Conservation (phyloP, 2,329 filamentous ascomycete species). For the Exophiala aquamarina region DNA sequence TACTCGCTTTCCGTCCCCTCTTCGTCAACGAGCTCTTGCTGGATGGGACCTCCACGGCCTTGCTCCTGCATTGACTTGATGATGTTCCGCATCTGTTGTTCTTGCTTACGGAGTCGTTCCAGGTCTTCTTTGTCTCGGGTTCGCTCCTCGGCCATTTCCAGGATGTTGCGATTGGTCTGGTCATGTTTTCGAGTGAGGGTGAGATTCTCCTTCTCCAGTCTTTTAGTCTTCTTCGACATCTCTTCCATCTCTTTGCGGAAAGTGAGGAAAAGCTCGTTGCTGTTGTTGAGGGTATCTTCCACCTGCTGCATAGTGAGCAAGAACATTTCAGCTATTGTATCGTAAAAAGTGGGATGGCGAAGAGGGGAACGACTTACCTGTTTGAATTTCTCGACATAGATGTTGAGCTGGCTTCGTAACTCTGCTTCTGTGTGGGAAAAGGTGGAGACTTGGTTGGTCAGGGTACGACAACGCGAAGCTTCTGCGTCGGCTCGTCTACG, state of each 20-base stretch:
- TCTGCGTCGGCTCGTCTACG: slow-evolving; percentile 86
- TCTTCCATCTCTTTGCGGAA: slow-evolving; percentile 99
- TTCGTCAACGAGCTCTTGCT: slow-evolving; percentile 54
- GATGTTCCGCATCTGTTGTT: slow-evolving; percentile 87
- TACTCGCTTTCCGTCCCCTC: slow-evolving; percentile 51
- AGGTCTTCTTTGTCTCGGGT: slow-evolving; percentile 72
- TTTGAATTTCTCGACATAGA: slow-evolving; percentile 99
- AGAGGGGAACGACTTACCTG: slow-evolving; percentile 66
- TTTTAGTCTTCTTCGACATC: slow-evolving; percentile 98
- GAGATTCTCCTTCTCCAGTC: slow-evolving; percentile 94
- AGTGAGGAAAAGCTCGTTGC: slow-evolving; percentile 93
- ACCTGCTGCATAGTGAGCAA: slow-evolving; percentile 61
- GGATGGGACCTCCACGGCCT: slow-evolving; percentile 69
- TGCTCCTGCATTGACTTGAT: slow-evolving; percentile 97
- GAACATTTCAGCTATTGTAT: slow-evolving; percentile 25
- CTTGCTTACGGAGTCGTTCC: slow-evolving; percentile 78
- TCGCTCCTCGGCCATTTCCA: slow-evolving; percentile 95
- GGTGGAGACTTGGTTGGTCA: slow-evolving; percentile 88
- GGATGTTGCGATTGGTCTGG: slow-evolving; percentile 87
- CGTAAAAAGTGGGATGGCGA: slow-evolving; percentile 28
- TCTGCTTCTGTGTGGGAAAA: slow-evolving; percentile 96
- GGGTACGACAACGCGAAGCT: slow-evolving; percentile 72
- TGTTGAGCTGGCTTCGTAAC: slow-evolving; percentile 89
- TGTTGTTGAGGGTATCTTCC: slow-evolving; percentile 97
- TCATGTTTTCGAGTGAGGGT: slow-evolving; percentile 90